Conservation (phyloP, 176 grass and related monocot genomes). For the Cymbopogon citratus region DNA sequence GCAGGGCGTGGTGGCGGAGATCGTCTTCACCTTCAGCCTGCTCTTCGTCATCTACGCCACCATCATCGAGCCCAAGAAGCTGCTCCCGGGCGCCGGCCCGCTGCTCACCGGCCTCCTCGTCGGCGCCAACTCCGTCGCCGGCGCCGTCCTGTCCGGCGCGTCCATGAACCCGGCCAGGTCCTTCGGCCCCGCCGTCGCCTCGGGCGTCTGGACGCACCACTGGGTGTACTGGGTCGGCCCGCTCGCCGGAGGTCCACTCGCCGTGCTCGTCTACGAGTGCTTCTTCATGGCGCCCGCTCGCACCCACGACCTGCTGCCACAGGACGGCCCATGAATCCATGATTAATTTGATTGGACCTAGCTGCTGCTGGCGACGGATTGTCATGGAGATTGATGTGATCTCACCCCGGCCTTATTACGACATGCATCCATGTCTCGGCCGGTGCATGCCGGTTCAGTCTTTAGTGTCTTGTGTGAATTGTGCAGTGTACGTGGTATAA, state of each 20-base stretch:
- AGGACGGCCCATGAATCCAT: background rate
- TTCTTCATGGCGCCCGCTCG: conserved; percentile 28
- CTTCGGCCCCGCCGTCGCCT: conserved; percentile 66
- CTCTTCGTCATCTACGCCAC: conserved; percentile 68
- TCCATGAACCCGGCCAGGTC: conserved; percentile 94
- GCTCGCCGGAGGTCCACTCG: conserved; percentile 56
- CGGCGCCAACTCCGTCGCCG: conserved; percentile 78
- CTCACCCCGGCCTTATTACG: too few species aligned
- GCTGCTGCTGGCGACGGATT: too few species aligned
- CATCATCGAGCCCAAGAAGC: conserved; percentile 59
- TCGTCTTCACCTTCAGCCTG: conserved; percentile 77
- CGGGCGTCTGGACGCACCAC: conserved; percentile 62
- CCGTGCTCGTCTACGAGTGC: conserved; percentile 58
- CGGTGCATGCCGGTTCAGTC: too few species aligned
- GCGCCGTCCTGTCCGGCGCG: conserved; percentile 65
- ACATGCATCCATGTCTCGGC: too few species aligned
- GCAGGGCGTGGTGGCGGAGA: conserved; percentile 66
- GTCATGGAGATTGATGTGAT: too few species aligned
- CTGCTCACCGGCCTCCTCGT: conserved; percentile 69
- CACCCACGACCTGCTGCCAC: conserved; percentile 23
- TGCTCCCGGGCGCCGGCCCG: conserved; percentile 48
- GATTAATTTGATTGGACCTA: too few species aligned
- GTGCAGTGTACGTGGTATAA: too few species aligned
- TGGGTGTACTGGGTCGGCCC: conserved; percentile 98
- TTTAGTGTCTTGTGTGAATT: too few species aligned